These are phyloP conservation scores for Colletotrichum sp. DNA, from an alignment of 2,329 filamentous ascomycete species.

Conservation along the genomic window DNA sequence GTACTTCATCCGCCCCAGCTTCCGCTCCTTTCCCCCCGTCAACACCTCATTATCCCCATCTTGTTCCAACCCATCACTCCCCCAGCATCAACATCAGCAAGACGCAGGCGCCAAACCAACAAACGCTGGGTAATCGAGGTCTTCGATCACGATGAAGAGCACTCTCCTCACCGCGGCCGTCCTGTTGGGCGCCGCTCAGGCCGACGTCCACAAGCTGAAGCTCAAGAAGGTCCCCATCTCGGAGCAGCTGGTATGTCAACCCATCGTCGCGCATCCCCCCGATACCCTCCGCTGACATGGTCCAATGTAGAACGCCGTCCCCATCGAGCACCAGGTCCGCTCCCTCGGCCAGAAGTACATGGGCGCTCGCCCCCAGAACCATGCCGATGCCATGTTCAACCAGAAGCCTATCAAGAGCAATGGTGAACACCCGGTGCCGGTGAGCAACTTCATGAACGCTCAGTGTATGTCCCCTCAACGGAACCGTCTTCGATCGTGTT, in stretches of 20 bases:
- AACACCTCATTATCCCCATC: conserved; percentile 17
- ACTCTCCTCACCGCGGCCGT: conserved; percentile 77
- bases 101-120: conserved; percentile 5
- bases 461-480: conserved; percentile 74
- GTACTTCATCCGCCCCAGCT: conserved; percentile 15
- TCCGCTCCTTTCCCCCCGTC: conserved; percentile 13
- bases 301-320: conserved; percentile 67
- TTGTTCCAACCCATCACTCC: background rate
- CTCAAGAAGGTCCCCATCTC: conserved; percentile 93
- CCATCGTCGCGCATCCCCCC: background rate
- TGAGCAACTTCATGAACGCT: conserved; percentile 98
- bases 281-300: conserved; percentile 16
- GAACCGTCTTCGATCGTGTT: background rate
- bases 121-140: background rate
- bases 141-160: conserved; percentile 76
- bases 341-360: conserved; percentile 96
- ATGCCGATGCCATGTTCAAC: conserved; percentile 80
- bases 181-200: conserved; percentile 82
- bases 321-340: conserved; percentile 81
- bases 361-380: conserved; percentile 73
- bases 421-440: conserved; percentile 78
- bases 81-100: conserved; percentile 7
- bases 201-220: conserved; percentile 93
- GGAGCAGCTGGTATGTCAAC: conserved; percentile 81
- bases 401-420: conserved; percentile 70